Evolutionary conservation across 306 rosid species (phyloP).

Genomic region (Pterocarpus santalinus): DNA sequence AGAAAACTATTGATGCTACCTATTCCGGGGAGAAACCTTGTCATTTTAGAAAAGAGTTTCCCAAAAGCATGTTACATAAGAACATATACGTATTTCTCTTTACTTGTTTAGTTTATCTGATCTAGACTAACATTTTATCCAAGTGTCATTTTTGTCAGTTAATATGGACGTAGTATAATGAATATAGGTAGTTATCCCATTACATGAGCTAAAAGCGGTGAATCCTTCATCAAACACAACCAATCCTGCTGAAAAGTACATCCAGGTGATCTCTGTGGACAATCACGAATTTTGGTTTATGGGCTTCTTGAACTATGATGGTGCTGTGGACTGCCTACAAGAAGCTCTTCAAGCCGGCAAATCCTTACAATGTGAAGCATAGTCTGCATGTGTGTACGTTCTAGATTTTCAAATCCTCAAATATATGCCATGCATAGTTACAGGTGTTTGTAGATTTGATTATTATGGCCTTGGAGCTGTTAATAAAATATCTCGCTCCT

Average conservation of each 20-base stretch:
- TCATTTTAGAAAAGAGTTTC: neutral
- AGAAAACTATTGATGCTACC: neutral
- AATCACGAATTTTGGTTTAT: conserved; percentile 96
- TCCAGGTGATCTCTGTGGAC: conserved; percentile 81
- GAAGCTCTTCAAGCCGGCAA: conserved; percentile 60
- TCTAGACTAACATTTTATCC: conserved; percentile 26
- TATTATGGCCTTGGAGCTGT: conserved; percentile 44
- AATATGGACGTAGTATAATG: conserved; percentile 32
- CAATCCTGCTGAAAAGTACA: conserved; percentile 78
- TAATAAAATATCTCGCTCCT: conserved; percentile 36
- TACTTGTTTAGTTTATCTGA: neutral
- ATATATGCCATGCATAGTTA: conserved; percentile 20
- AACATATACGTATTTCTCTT: conserved; percentile 2
- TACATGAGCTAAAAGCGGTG: conserved; percentile 84
- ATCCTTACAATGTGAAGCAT: conserved; percentile 53
- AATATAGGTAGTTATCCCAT: conserved; percentile 77
- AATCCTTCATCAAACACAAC: conserved; percentile 76
- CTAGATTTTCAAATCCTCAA: conserved; percentile 41
- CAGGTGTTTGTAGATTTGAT: conserved; percentile 31
- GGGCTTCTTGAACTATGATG: conserved; percentile 86
- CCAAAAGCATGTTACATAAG: conserved; percentile 4
- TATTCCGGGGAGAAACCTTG: neutral
- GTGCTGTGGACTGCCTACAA: conserved; percentile 66
- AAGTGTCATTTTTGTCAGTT: conserved; percentile 5
- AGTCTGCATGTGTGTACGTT: conserved; percentile 33